These are phyloP conservation scores for Phaeosphaeria sp. DNA, from an alignment of 2,329 filamentous ascomycete species.

Conservation along the genomic window DNA sequence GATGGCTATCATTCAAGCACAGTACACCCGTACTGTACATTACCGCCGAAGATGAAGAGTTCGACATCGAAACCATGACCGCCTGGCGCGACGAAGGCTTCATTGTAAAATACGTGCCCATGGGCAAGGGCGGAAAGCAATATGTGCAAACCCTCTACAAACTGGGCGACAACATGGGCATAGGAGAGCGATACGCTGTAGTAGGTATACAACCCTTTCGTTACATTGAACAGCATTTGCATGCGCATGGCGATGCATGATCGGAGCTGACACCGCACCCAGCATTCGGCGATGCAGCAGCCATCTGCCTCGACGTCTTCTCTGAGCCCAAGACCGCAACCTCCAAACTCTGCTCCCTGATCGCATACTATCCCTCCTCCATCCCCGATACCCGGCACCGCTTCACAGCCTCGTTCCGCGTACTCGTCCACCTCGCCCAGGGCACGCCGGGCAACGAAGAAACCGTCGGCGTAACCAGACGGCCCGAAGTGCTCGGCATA, in stretches of 20 bases:
- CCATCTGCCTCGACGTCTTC: slow-evolving; percentile 64
- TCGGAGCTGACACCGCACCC: slow-evolving; percentile 9
- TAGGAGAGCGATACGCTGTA: slow-evolving; percentile 68
- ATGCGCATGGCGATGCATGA: background rate
- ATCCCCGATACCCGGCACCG: slow-evolving; percentile 61
- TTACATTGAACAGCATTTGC: slow-evolving; percentile 5
- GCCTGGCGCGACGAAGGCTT: slow-evolving; percentile 69
- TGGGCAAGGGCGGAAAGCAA: slow-evolving; percentile 57
- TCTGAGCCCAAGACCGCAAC: slow-evolving; percentile 60
- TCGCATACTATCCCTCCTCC: slow-evolving; percentile 68
- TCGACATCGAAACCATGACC: slow-evolving; percentile 61
- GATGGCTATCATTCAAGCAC: slow-evolving; percentile 50
- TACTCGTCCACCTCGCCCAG: slow-evolving; percentile 65
- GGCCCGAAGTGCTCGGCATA: slow-evolving; percentile 60
- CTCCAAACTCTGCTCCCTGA: slow-evolving; percentile 62
- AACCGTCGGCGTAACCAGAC: slow-evolving; percentile 57
- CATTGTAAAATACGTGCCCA: slow-evolving; percentile 62
- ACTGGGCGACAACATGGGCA: slow-evolving; percentile 61
- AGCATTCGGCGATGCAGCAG: slow-evolving; percentile 70
- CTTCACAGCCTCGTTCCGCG: slow-evolving; percentile 52
- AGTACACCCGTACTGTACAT: slow-evolving; percentile 57
- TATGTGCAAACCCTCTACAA: slow-evolving; percentile 57
- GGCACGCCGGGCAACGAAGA: slow-evolving; percentile 42
- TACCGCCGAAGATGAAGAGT: slow-evolving; percentile 61
- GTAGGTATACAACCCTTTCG: slow-evolving; percentile 57